Evolutionary conservation across 108 stramenopile species (phyloP), one percentile per base, ranked within the genome.

Genomic region (Nitzschia sp.): DNA sequence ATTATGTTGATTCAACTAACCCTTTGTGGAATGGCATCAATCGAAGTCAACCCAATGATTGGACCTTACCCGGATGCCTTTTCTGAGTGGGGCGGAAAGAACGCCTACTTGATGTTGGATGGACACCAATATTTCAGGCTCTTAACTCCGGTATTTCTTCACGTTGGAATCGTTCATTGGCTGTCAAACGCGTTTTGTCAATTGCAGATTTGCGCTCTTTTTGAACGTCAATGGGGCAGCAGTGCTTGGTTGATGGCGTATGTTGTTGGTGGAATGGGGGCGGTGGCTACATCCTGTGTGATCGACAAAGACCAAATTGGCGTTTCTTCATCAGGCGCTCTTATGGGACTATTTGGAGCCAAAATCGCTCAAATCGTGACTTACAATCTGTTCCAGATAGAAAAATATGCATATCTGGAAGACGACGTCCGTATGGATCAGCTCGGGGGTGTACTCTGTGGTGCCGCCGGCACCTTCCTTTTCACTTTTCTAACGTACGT

Each of bases 1-100:
- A 36, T 81, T 36, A 58, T 85, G 9, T 50, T 69, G 45, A 56
- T 63, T 28, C 78, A 81, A 55, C 59, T 85, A 9, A 26, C 53
- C 36, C 33, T 82, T 6, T 85, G 80, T 36, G 85, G 85, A 2
- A 63, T 84, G 16, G 88, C 88, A 21, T 57, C 75, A 2, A 11
- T 89, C n/a, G 38, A 59, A 11, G 57, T 84, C 53, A 89, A 89
- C 56, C 80, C 80, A 21, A 73, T 83, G 77, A 47, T 86, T 0
- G 88, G 88, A 22, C 88, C 88, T 0, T 91, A 77, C 59, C 94
- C 94, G 11, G 88, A 87, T 65, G 82, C 80, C 9, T 74, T 85
- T 27, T 73, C 72, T 11, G 75, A 88, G n/a, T 89, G 82, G 82
- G 88, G 88, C 19, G 88, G 77, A 45, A 86, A 86, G 53, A 88